Conservation (phyloP, 805 yeast species). For the Ascoidea asiatica region DNA sequence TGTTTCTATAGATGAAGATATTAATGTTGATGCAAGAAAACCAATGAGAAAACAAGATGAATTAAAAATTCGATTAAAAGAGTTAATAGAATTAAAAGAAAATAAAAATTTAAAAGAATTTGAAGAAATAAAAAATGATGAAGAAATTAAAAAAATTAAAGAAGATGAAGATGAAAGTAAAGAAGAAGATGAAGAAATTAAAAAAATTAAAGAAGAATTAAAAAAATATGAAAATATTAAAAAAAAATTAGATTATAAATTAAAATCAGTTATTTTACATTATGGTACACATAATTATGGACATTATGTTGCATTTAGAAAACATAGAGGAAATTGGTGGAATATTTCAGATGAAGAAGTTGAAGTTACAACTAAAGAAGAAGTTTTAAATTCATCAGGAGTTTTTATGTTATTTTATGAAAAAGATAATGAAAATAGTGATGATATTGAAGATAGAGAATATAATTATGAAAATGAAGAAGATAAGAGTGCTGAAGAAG, state of each 20-base stretch:
- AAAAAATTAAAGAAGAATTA: slow-evolving; percentile 22
- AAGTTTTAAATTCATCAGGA: slow-evolving; percentile 72
- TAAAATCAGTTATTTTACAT: slow-evolving; percentile 82
- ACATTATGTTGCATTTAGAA: slow-evolving; percentile 86
- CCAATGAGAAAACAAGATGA: slow-evolving; percentile 53
- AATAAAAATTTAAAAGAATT: slow-evolving; percentile 8
- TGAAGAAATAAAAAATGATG: slow-evolving; percentile 9
- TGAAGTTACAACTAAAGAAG: slow-evolving; percentile 63
- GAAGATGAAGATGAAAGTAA: slow-evolving; percentile 9
- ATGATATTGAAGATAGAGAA: slow-evolving; percentile 13
- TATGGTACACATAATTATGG: slow-evolving; percentile 96
- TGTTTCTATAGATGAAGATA: slow-evolving; percentile 54
- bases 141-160: slow-evolving; percentile 9
- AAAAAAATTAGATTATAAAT: slow-evolving; percentile 36
- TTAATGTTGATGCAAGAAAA: slow-evolving; percentile 67
- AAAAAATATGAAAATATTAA: slow-evolving; percentile 1
- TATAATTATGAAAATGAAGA: slow-evolving; percentile 9
- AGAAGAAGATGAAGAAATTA: slow-evolving; percentile 12
- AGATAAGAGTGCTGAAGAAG: slow-evolving; percentile 11
- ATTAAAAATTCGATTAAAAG: slow-evolving; percentile 2
- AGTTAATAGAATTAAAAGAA: slow-evolving; percentile 3
- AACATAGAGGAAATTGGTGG: slow-evolving; percentile 85
- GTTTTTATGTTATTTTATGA: slow-evolving; percentile 92
- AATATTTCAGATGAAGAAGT: slow-evolving; percentile 86
- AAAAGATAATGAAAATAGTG: slow-evolving; percentile 24